Conservation (phyloP, 805 yeast species). For the Tetrapisispora pingtungensis region DNA sequence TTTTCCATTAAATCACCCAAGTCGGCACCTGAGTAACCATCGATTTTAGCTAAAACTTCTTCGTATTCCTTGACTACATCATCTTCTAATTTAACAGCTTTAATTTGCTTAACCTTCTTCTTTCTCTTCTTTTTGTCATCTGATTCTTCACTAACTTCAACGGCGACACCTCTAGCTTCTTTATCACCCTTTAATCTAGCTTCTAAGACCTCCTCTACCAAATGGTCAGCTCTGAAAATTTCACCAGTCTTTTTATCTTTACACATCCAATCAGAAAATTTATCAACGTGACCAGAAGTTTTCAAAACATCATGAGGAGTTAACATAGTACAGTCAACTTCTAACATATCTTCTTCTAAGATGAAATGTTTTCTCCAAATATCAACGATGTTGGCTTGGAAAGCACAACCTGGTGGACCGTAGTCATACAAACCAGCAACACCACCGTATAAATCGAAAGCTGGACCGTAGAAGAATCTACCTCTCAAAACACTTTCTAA, state of each 20-base stretch:
- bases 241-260: conserved; percentile 92
- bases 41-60: conserved; percentile 80
- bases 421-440: conserved; percentile 96
- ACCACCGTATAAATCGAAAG: conserved; percentile 96
- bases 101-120: conserved; percentile 93
- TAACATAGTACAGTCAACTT: conserved; percentile 95
- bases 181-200: conserved; percentile 93
- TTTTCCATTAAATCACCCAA: conserved; percentile 81
- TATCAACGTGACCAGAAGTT: conserved; percentile 98
- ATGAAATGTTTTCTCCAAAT: conserved; percentile 97
- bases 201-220: conserved; percentile 96
- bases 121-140: conserved; percentile 86
- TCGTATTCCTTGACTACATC: conserved; percentile 72
- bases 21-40: conserved; percentile 87
- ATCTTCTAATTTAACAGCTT: conserved; percentile 80
- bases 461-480: conserved; percentile 94
- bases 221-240: conserved; percentile 96
- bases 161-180: conserved; percentile 80
- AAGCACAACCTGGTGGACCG: conserved; percentile 99
- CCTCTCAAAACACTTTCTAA: conserved; percentile 87
- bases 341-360: conserved; percentile 96
- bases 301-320: conserved; percentile 96
- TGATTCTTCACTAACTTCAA: conserved; percentile 46
- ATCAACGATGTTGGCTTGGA: conserved; percentile 92
- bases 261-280: conserved; percentile 99